Conservation (phyloP, 2,329 filamentous ascomycete genomes). For the Amphichorda felina region DNA sequence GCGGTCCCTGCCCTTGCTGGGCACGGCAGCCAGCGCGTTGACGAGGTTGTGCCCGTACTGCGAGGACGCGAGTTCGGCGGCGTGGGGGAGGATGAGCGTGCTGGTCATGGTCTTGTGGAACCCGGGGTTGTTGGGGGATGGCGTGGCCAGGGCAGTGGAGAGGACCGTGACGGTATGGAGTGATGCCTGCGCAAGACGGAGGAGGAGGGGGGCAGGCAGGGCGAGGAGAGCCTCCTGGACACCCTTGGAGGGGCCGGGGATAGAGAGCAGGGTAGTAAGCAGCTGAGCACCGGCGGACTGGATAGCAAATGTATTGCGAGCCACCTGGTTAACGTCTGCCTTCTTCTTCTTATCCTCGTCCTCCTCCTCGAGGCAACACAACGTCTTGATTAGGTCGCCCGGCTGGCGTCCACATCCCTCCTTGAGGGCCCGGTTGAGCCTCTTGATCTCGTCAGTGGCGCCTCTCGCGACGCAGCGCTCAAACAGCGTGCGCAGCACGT, state of each 20-base stretch:
- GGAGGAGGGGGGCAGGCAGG: conserved; percentile 39
- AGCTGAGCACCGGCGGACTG: conserved; percentile 68
- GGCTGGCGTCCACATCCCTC: conserved; percentile 34
- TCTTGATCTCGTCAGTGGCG: conserved; percentile 36
- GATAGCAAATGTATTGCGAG: conserved; percentile 44
- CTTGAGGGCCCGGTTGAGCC: conserved; percentile 33
- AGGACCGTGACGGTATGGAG: conserved; percentile 36
- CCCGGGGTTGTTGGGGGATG: conserved; percentile 33
- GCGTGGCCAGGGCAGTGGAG: conserved; percentile 33
- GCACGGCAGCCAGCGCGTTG: conserved; percentile 34
- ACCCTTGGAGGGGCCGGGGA: conserved; percentile 58
- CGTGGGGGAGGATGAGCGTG: conserved; percentile 28
- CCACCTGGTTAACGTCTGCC: conserved; percentile 23
- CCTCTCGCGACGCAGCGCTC: conserved; percentile 68
- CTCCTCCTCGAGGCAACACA: conserved; percentile 32
- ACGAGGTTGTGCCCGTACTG: conserved; percentile 40
- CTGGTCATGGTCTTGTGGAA: conserved; percentile 45
- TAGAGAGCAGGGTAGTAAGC: conserved; percentile 65
- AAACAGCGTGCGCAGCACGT: conserved; percentile 70
- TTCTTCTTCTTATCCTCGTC: conserved; percentile 18
- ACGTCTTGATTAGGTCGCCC: conserved; percentile 33
- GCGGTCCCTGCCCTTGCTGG: conserved; percentile 33
- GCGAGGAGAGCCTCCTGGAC: conserved; percentile 62
- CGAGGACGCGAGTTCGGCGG: conserved; percentile 32
- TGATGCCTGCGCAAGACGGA: conserved; percentile 51